Conservation (phyloP, 441 rosid species). For the Pelargonium cotyledonis region DNA sequence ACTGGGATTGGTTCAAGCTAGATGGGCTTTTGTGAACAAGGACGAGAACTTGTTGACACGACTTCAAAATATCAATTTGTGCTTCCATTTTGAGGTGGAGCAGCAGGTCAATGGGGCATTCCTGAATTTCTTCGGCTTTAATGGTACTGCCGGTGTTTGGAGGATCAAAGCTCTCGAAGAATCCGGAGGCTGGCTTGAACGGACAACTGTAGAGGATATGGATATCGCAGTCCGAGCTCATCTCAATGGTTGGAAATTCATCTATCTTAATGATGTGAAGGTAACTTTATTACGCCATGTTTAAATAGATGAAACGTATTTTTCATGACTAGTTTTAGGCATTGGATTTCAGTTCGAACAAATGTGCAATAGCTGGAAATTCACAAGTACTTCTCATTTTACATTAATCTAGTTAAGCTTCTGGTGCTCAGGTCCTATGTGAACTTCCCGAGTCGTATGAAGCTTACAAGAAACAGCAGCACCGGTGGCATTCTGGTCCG, state of each 20-base stretch:
- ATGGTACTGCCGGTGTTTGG: conserved; percentile 98
- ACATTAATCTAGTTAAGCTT: not conserved
- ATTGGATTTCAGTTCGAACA: not conserved
- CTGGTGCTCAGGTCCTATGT: conserved; percentile 57
- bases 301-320: not conserved
- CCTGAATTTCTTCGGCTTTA: conserved; percentile 90
- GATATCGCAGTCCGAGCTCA: conserved; percentile 94
- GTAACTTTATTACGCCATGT: conserved; percentile 23
- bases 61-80: conserved; percentile 77
- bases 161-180: conserved; percentile 87
- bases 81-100: conserved; percentile 94
- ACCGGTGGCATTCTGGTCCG: conserved; percentile 97
- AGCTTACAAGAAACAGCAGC: conserved; percentile 96
- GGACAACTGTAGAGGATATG: conserved; percentile 96
- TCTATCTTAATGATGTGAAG: conserved; percentile 86
- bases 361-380: too few relatives aligned
- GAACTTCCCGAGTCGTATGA: conserved; percentile 94
- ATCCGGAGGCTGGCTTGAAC: conserved; percentile 93
- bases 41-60: conserved; percentile 89
- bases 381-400: not conserved
- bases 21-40: conserved; percentile 91
- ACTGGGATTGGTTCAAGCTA: conserved; percentile 83
- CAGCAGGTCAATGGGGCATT: conserved; percentile 84
- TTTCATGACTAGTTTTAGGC: too few relatives aligned
- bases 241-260: conserved; percentile 91